Evolutionary conservation across 345 rosid genomes (phyloP).

Genomic region (Hirschfeldia incana): DNA sequence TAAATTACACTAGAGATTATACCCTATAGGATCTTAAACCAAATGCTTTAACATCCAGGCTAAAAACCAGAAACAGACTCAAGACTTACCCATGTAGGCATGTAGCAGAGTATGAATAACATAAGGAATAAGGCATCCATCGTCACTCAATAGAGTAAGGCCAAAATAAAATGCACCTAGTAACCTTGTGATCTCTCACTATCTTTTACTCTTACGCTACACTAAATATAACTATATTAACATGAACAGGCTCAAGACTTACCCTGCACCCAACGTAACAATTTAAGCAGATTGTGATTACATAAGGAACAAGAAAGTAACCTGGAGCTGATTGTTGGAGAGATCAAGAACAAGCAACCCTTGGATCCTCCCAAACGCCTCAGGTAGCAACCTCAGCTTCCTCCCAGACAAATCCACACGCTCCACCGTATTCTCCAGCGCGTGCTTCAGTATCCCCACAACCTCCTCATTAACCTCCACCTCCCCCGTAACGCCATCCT

Average conservation of each 20-base stretch:
- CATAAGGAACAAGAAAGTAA: conserved; percentile 3
- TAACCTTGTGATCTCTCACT: background rate
- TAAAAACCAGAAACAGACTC: background rate
- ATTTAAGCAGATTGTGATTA: background rate
- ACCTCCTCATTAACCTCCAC: conserved; percentile 62
- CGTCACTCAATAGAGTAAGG: background rate
- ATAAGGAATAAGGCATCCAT: background rate
- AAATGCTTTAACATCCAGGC: background rate
- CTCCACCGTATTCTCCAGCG: conserved; percentile 56
- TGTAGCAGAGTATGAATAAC: background rate
- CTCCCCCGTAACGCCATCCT: background rate
- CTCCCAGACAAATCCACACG: conserved; percentile 68
- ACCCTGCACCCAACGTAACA: too few species aligned
- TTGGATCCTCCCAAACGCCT: conserved; percentile 77
- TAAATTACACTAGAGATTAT: conserved; percentile 1
- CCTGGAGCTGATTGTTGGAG: conserved; percentile 79
- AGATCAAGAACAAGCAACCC: conserved; percentile 67
- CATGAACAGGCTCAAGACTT: too few species aligned
- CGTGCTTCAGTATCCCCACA: conserved; percentile 54
- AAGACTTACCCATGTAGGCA: background rate
- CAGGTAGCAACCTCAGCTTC: conserved; percentile 70
- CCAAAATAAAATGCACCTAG: background rate
- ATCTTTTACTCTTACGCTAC: background rate
- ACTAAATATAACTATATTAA: background rate
- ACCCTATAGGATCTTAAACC: background rate